Percentiles rank a stretch among this genome's conserved stretches.
Evolutionary conservation across 305 asterid species (phyloP).

Genomic region (Andrographis paniculata): DNA sequence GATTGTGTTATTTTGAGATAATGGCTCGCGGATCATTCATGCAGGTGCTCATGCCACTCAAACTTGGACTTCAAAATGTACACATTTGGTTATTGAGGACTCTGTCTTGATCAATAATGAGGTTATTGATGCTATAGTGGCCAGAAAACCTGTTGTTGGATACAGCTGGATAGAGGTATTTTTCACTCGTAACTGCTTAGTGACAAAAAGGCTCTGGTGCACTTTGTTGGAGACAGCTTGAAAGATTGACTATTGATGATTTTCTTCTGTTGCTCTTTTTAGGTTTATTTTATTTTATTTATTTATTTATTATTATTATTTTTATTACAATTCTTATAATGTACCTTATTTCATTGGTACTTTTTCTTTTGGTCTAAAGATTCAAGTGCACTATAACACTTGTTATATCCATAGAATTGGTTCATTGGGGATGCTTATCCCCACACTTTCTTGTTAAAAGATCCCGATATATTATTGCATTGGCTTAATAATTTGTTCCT

Average conservation of each 20-base stretch:
- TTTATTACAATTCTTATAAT: neutral
- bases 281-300: too few species aligned
- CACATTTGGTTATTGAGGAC: constrained; percentile 77
- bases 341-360: neutral
- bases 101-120: constrained; percentile 42
- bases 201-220: neutral
- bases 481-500: neutral
- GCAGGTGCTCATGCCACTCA: constrained; percentile 55
- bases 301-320: neutral
- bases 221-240: constrained; percentile 4
- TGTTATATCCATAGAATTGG: too few species aligned
- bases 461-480: neutral
- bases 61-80: constrained; percentile 60
- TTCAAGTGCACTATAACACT: neutral
- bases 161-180: constrained; percentile 74
- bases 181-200: constrained; percentile 15
- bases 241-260: constrained; percentile 6
- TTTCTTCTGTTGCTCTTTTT: neutral
- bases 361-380: neutral
- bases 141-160: constrained; percentile 45
- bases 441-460: neutral
- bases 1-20: constrained; percentile 19
- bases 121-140: constrained; percentile 51
- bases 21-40: constrained; percentile 21
- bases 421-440: too few species aligned